Evolutionary conservation across 2,329 filamentous ascomycete genomes (phyloP).

Genomic region (Xylariaceae sp.): DNA sequence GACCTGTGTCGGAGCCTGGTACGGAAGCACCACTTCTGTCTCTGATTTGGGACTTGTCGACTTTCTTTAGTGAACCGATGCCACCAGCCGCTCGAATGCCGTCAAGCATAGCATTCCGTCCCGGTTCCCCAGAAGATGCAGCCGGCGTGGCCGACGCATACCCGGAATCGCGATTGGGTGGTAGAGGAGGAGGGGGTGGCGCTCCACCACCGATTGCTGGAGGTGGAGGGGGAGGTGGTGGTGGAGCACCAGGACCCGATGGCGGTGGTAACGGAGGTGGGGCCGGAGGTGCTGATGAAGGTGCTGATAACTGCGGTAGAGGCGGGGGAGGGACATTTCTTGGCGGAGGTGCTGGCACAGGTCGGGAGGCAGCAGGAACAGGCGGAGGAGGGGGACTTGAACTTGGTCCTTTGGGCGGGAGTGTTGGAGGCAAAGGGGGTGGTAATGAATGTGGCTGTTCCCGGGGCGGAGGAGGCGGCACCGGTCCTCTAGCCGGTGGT

Average conservation of each 20-base stretch:
- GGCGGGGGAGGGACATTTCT: conserved; percentile 45
- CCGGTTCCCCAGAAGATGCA: conserved; percentile 39
- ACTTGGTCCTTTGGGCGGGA: conserved; percentile 39
- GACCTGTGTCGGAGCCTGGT: conserved; percentile 47
- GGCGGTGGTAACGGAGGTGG: conserved; percentile 17
- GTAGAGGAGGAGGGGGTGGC: conserved; percentile 38
- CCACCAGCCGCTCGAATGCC: conserved; percentile 69
- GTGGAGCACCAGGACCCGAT: conserved; percentile 7
- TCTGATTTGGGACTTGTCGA: conserved; percentile 64
- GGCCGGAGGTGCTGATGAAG: conserved; percentile 25
- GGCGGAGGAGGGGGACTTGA: conserved; percentile 45
- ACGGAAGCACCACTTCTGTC: conserved; percentile 66
- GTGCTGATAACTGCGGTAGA: conserved; percentile 24
- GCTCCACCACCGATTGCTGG: conserved; percentile 11
- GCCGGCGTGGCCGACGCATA: conserved; percentile 53
- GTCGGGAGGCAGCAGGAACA: conserved; percentile 43
- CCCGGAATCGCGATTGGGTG: conserved; percentile 55
- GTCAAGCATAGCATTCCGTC: conserved; percentile 60
- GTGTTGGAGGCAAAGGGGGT: conserved; percentile 35
- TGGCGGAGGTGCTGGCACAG: conserved; percentile 49
- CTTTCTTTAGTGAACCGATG: conserved; percentile 68
- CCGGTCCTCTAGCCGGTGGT: conserved; percentile 65
- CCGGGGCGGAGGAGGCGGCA: conserved; percentile 66
- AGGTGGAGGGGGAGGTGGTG: conserved; percentile 16
- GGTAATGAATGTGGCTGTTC: conserved; percentile 26